These are phyloP conservation scores for Porphyrellus cyaneotinctus DNA, from an alignment of 768 basidiomycete species.

Conservation along the genomic window DNA sequence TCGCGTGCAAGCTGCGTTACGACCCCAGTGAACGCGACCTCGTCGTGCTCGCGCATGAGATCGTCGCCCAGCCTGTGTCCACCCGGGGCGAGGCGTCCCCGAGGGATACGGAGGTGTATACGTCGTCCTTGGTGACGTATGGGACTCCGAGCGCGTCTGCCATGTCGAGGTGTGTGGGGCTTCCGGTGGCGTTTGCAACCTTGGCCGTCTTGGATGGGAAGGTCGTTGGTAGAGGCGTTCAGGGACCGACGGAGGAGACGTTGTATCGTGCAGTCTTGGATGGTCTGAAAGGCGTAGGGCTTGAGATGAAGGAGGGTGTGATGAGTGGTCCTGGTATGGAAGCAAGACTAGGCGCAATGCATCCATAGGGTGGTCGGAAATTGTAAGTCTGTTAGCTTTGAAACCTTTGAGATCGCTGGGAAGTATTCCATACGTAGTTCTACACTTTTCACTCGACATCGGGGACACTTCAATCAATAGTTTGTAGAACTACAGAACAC, in stretches of 20 bases:
- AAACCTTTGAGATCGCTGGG: neutral
- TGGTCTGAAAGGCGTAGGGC: slow-evolving; percentile 48
- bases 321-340: slow-evolving; percentile 45
- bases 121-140: slow-evolving; percentile 61
- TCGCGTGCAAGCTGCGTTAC: slow-evolving; percentile 72
- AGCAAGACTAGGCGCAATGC: slow-evolving; percentile 24
- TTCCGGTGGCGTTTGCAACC: slow-evolving; percentile 84
- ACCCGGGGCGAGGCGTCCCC: slow-evolving; percentile 2
- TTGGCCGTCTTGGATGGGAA: slow-evolving; percentile 64
- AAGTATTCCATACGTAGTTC: no score
- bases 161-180: slow-evolving; percentile 88
- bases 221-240: slow-evolving; percentile 53
- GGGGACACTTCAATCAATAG: neutral
- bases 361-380: no score
- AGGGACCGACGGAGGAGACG: slow-evolving; percentile 56
- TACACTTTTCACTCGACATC: no score
- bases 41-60: slow-evolving; percentile 82
- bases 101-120: slow-evolving; percentile 49
- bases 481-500: neutral
- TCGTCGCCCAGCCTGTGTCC: slow-evolving; percentile 44
- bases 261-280: slow-evolving; percentile 63
- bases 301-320: slow-evolving; percentile 39
- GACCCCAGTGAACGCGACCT: slow-evolving; percentile 71
- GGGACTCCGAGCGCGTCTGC: slow-evolving; percentile 61
- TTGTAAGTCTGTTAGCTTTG: neutral